Evolutionary conservation across 352 stramenopile genomes (phyloP).

Genomic region (Globisporangium parvum): DNA sequence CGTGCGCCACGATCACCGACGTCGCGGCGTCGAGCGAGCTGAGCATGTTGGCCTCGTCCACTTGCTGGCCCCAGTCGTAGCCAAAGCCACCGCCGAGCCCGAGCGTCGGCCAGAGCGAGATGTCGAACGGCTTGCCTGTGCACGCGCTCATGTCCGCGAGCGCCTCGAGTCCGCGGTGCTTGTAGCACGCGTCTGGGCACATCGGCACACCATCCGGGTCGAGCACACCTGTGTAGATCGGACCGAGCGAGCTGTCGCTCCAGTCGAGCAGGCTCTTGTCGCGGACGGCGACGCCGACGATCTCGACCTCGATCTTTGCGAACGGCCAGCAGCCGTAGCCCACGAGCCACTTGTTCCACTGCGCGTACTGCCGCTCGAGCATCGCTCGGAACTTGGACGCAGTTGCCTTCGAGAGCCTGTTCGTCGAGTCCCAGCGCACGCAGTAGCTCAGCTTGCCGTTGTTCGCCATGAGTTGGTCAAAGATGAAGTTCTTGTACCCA

Average conservation of each 20-base stretch:
- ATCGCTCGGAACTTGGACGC: conserved; percentile 42
- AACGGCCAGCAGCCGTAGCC: conserved; percentile 35
- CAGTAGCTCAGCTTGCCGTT: conserved; percentile 41
- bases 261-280: conserved; percentile 34
- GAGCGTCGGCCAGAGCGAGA: conserved; percentile 38
- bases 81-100: conserved; percentile 23
- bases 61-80: conserved; percentile 25
- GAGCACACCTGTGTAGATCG: conserved; percentile 22
- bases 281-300: conserved; percentile 32
- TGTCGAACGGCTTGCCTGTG: conserved; percentile 34
- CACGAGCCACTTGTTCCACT: conserved; percentile 31
- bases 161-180: conserved; percentile 27
- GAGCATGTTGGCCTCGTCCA: conserved; percentile 29
- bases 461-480: conserved; percentile 37
- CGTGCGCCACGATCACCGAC: conserved; percentile 30
- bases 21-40: conserved; percentile 20
- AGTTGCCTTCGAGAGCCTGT: conserved; percentile 29
- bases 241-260: conserved; percentile 31
- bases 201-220: conserved; percentile 21
- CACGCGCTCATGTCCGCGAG: conserved; percentile 27
- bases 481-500: conserved; percentile 22
- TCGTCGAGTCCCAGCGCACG: conserved; percentile 40
- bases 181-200: conserved; percentile 31
- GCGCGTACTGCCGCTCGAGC: conserved; percentile 29
- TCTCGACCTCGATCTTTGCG: conserved; percentile 29